phyloP scores from a whole-genome alignment of 805 yeast genomes.

The Spathaspora girioi region DNA sequence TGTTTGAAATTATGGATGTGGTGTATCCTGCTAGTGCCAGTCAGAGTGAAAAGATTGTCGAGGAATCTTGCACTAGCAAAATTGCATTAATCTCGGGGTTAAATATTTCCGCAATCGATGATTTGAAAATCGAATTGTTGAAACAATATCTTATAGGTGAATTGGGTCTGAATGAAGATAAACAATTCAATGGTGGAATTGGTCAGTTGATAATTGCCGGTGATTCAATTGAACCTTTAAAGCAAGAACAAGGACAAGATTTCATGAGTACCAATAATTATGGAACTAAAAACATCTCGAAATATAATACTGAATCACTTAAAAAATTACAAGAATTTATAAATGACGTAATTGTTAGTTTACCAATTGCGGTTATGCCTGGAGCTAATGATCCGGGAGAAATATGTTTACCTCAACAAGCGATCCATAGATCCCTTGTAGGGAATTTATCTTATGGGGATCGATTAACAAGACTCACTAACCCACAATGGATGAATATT shows the following conservation, averaged over 20 bases:
- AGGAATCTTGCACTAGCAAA: constrained; percentile 33
- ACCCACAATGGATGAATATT: constrained; percentile 71
- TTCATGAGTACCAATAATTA: constrained; percentile 39
- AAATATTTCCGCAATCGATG: constrained; percentile 44
- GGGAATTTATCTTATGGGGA: constrained; percentile 38
- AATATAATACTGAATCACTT: constrained; percentile 47
- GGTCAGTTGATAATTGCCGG: constrained; percentile 70
- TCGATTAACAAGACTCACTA: constrained; percentile 34
- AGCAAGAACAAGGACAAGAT: constrained; percentile 21
- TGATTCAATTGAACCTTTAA: constrained; percentile 47
- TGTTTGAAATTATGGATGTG: constrained; percentile 79
- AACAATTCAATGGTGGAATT: constrained; percentile 23
- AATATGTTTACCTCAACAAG: constrained; percentile 81
- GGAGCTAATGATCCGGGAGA: constrained; percentile 88
- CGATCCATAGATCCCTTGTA: constrained; percentile 77
- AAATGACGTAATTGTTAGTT: constrained; percentile 48
- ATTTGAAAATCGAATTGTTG: constrained; percentile 51
- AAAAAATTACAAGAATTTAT: constrained; percentile 58
- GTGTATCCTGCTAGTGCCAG: constrained; percentile 65
- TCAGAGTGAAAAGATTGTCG: constrained; percentile 30
- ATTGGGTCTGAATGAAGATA: constrained; percentile 38
- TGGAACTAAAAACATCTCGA: constrained; percentile 52
- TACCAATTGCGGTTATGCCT: constrained; percentile 79
- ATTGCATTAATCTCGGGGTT: constrained; percentile 80
- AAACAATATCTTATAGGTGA: constrained; percentile 73